phyloP scores from a whole-genome alignment of 306 rosid genomes.

The Prosopis cineraria region DNA sequence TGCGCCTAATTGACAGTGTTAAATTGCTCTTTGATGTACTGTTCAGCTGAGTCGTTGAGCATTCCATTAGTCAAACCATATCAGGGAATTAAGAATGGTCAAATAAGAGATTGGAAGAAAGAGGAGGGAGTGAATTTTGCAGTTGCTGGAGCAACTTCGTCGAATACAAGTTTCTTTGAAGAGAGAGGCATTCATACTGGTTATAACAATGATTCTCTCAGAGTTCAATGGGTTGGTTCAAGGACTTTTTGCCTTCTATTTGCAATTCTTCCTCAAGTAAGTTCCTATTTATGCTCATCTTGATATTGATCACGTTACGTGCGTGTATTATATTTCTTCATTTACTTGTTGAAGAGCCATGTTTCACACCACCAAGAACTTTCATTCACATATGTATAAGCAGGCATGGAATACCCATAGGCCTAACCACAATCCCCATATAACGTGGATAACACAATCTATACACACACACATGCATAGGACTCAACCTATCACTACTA shows the following conservation, averaged over 20 bases:
- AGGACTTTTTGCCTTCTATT: slow-evolving; percentile 29
- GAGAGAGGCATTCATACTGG: slow-evolving; percentile 17
- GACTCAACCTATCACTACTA: too few species aligned
- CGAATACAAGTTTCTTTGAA: slow-evolving; percentile 35
- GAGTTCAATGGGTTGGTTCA: slow-evolving; percentile 56
- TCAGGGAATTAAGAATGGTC: slow-evolving; percentile 24
- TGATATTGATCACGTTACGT: too few species aligned
- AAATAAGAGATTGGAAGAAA: slow-evolving; percentile 3
- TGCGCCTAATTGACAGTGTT: too few species aligned
- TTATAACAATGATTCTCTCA: slow-evolving; percentile 37
- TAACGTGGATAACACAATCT: too few species aligned
- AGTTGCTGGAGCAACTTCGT: slow-evolving; percentile 60
- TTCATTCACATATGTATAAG: too few species aligned
- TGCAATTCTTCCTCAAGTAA: slow-evolving; percentile 30
- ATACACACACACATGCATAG: too few species aligned
- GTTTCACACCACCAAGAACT: too few species aligned
- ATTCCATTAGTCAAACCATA: slow-evolving; percentile 52
- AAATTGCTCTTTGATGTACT: background rate
- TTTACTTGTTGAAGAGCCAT: too few species aligned
- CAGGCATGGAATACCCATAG: too few species aligned
- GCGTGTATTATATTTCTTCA: too few species aligned
- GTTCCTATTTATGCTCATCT: background rate
- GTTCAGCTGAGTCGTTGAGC: slow-evolving; percentile 50
- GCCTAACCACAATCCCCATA: too few species aligned
- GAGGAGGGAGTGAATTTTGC: slow-evolving; percentile 56